Conservation (phyloP, 1,139 yeast species). For the Lodderomyces metapsilosis region DNA sequence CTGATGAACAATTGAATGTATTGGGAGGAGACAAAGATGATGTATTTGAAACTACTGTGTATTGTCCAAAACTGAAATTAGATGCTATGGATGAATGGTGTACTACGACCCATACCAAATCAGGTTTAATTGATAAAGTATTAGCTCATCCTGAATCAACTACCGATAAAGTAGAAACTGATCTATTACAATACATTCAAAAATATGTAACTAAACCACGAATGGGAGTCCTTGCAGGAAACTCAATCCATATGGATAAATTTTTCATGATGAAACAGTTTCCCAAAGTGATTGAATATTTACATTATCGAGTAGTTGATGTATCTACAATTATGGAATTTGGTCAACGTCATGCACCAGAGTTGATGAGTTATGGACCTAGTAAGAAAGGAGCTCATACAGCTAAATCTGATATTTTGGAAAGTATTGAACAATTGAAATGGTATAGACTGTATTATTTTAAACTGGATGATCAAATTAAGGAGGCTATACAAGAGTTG, state of each 20-base stretch:
- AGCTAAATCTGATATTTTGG: slow-evolving; percentile 83
- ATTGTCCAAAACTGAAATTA: slow-evolving; percentile 62
- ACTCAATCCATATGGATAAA: slow-evolving; percentile 88
- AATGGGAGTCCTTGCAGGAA: slow-evolving; percentile 80
- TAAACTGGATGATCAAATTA: slow-evolving; percentile 23
- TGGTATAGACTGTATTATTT: slow-evolving; percentile 76
- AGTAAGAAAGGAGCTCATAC: slow-evolving; percentile 72
- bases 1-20: slow-evolving; percentile 74
- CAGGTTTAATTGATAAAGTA: slow-evolving; percentile 78
- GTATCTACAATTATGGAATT: slow-evolving; percentile 83
- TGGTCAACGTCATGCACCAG: slow-evolving; percentile 73
- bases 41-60: slow-evolving; percentile 69
- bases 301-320: slow-evolving; percentile 85
- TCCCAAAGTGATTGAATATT: slow-evolving; percentile 67
- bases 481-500: not conserved
- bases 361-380: slow-evolving; percentile 57
- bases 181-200: slow-evolving; percentile 60
- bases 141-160: slow-evolving; percentile 53
- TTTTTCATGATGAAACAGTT: slow-evolving; percentile 81
- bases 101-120: slow-evolving; percentile 66
- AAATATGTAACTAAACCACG: slow-evolving; percentile 52
- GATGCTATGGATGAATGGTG: slow-evolving; percentile 89
- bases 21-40: no score
- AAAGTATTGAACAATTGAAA: slow-evolving; percentile 77
- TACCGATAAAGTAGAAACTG: slow-evolving; percentile 58